These are phyloP conservation scores for Bacidia gigantensis DNA, from an alignment of 495 filamentous ascomycete genomes.

Conservation along the genomic window DNA sequence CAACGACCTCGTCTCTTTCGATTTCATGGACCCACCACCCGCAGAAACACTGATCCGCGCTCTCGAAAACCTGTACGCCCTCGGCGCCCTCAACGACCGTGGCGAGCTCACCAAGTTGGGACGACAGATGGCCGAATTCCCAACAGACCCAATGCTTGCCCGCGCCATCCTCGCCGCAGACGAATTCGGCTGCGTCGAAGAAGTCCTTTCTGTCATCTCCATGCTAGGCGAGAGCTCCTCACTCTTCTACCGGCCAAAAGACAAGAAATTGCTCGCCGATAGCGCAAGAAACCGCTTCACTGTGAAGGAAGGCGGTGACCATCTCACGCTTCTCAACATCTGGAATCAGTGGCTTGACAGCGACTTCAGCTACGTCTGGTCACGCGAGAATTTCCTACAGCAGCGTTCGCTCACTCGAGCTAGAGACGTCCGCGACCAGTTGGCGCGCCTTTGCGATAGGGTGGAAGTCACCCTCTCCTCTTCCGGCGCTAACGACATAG, in stretches of 20 bases:
- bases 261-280: slow-evolving; percentile 94
- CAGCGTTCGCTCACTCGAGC: slow-evolving; percentile 75
- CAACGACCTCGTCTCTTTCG: slow-evolving; percentile 85
- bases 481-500: slow-evolving; percentile 53
- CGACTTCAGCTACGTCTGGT: slow-evolving; percentile 82
- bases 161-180: slow-evolving; percentile 84
- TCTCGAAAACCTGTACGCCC: slow-evolving; percentile 81
- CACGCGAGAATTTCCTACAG: slow-evolving; percentile 87
- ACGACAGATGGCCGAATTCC: slow-evolving; percentile 93
- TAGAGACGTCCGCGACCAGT: slow-evolving; percentile 85
- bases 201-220: slow-evolving; percentile 85
- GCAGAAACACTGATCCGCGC: slow-evolving; percentile 84
- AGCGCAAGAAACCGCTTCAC: slow-evolving; percentile 87
- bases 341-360: slow-evolving; percentile 95
- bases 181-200: slow-evolving; percentile 79
- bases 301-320: slow-evolving; percentile 83
- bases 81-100: slow-evolving; percentile 78
- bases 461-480: slow-evolving; percentile 69
- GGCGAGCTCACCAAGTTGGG: slow-evolving; percentile 87
- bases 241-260: slow-evolving; percentile 91
- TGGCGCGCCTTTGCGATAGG: slow-evolving; percentile 86
- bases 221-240: slow-evolving; percentile 84
- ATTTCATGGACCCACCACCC: slow-evolving; percentile 91
- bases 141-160: slow-evolving; percentile 85
- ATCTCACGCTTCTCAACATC: slow-evolving; percentile 82